Evolutionary conservation across 768 basidiomycete species (phyloP).

Genomic region (Tephrocybe sp.): DNA sequence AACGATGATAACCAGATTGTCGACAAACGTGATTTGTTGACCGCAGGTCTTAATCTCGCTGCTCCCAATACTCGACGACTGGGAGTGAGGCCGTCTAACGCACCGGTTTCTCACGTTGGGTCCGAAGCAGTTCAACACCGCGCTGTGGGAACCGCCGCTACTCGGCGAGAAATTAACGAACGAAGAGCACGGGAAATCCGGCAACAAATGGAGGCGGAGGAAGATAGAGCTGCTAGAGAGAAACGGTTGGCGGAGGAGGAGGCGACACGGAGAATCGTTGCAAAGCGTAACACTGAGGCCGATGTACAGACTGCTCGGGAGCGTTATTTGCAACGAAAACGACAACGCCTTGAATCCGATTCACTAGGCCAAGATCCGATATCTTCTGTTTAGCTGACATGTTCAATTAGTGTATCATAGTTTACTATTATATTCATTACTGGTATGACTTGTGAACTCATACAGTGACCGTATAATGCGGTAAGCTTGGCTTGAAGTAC

Average conservation of each 20-base stretch:
- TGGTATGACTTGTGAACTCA: constrained; percentile 1
- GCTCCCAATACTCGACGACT: constrained; percentile 76
- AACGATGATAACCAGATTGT: constrained; percentile 98
- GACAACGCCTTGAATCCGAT: constrained; percentile 72
- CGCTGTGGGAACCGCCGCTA: constrained; percentile 85
- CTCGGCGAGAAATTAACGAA: constrained; percentile 78
- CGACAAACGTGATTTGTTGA: constrained; percentile 89
- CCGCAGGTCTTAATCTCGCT: constrained; percentile 90
- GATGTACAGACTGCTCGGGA: constrained; percentile 73
- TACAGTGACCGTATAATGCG: neutral
- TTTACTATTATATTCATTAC: constrained; percentile 3
- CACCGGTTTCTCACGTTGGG: constrained; percentile 18
- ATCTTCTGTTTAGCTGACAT: constrained; percentile 14
- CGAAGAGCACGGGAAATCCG: constrained; percentile 78
- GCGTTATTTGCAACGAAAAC: constrained; percentile 79
- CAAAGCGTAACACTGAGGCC: constrained; percentile 75
- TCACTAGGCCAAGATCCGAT: constrained; percentile 23
- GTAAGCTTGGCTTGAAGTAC: too few relatives aligned
- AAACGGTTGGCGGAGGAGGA: constrained; percentile 61
- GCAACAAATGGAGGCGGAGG: constrained; percentile 77
- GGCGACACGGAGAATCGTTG: constrained; percentile 62
- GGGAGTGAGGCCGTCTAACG: constrained; percentile 40
- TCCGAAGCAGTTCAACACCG: constrained; percentile 52
- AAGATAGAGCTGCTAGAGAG: constrained; percentile 55
- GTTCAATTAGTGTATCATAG: constrained; percentile 4